phyloP scores from a whole-genome alignment of 2,329 filamentous ascomycete species.

The Botrytis cinerea region DNA sequence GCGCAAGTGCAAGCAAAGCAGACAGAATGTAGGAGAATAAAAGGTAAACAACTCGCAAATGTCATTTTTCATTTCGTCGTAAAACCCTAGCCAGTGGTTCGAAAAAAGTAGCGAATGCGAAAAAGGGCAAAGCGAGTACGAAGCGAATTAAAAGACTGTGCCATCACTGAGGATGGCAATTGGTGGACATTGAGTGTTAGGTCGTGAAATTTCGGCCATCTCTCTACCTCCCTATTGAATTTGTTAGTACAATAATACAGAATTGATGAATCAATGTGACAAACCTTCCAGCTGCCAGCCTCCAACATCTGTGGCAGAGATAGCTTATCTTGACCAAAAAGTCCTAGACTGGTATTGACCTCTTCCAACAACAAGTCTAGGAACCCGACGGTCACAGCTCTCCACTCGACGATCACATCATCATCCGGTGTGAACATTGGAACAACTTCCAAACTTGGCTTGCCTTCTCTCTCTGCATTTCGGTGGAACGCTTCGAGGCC shows the following conservation, averaged over 20 bases:
- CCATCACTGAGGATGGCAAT: slow-evolving; percentile 97
- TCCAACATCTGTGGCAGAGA: slow-evolving; percentile 87
- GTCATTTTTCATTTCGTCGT: slow-evolving; percentile 23
- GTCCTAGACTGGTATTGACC: slow-evolving; percentile 66
- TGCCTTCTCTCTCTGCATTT: slow-evolving; percentile 71
- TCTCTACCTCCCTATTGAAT: slow-evolving; percentile 77
- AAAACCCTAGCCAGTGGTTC: slow-evolving; percentile 19
- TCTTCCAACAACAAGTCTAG: slow-evolving; percentile 69
- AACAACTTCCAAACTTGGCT: slow-evolving; percentile 71
- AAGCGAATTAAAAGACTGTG: slow-evolving; percentile 74
- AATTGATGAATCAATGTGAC: slow-evolving; percentile 36
- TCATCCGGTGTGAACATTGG: slow-evolving; percentile 73
- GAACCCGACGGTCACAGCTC: slow-evolving; percentile 73
- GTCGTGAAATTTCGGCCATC: slow-evolving; percentile 90
- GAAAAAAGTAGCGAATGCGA: slow-evolving; percentile 10
- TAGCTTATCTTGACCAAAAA: slow-evolving; percentile 70
- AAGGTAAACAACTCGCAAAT: slow-evolving; percentile 9
- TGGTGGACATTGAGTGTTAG: slow-evolving; percentile 82
- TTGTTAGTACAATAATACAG: slow-evolving; percentile 25
- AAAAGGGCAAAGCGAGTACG: slow-evolving; percentile 14
- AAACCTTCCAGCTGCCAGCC: slow-evolving; percentile 96
- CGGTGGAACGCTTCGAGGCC: slow-evolving; percentile 70
- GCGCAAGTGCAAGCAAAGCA: slow-evolving; percentile 14
- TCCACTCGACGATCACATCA: slow-evolving; percentile 79
- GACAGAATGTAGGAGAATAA: not conserved